A percentile compares a stretch with the other conserved stretches of the same genome.
These are phyloP conservation scores for Hysterium pulicare DNA, from an alignment of 2,329 filamentous ascomycete genomes.

Conservation along the genomic window DNA sequence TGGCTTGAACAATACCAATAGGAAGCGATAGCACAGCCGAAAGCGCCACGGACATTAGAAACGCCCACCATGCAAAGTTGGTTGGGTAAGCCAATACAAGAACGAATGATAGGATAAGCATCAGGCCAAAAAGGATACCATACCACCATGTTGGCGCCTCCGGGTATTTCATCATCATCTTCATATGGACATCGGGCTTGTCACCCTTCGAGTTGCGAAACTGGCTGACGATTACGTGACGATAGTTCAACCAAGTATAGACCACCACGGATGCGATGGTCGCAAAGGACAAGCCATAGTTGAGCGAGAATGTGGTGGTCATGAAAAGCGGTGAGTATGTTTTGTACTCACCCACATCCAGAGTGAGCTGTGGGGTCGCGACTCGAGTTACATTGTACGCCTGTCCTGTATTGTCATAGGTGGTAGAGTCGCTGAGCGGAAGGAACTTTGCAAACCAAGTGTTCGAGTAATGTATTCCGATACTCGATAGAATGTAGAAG, in stretches of 20 bases:
- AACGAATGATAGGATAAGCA: constrained; percentile 50
- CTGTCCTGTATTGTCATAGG: constrained; percentile 67
- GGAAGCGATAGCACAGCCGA: constrained; percentile 45
- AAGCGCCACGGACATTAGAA: constrained; percentile 63
- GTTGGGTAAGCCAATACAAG: constrained; percentile 57
- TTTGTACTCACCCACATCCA: constrained; percentile 63
- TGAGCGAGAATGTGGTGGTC: constrained; percentile 67
- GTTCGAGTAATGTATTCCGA: constrained; percentile 62
- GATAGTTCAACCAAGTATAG: constrained; percentile 58
- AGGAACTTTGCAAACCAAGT: constrained; percentile 54
- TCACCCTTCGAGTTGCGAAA: constrained; percentile 58
- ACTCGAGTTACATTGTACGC: constrained; percentile 64
- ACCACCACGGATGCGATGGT: constrained; percentile 67
- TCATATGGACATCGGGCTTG: constrained; percentile 45
- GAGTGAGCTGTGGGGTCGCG: constrained; percentile 58
- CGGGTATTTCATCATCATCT: constrained; percentile 57
- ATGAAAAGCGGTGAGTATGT: constrained; percentile 60
- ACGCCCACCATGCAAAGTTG: constrained; percentile 69
- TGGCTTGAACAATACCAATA: constrained; percentile 49
- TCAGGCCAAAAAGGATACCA: constrained; percentile 42
- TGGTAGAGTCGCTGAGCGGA: constrained; percentile 67
- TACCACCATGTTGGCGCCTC: constrained; percentile 60
- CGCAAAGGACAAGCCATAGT: constrained; percentile 70
- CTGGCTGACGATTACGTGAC: constrained; percentile 63
- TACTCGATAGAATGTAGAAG: constrained; percentile 59